Evolutionary conservation across 768 basidiomycete genomes (phyloP).

Genomic region (Favolaschia claudopus): DNA sequence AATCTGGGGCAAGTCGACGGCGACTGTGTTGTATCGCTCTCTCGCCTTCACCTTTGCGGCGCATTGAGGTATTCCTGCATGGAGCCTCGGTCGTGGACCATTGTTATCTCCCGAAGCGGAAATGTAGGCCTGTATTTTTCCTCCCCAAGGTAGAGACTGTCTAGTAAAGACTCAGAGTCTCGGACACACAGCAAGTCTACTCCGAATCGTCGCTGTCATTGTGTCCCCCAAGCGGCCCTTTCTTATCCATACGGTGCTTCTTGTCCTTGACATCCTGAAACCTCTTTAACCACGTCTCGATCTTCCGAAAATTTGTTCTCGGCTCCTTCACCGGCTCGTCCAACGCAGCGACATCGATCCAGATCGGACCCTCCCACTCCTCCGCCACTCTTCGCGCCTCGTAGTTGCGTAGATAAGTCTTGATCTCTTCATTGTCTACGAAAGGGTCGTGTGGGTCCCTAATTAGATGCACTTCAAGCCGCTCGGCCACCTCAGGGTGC

Average conservation of each 20-base stretch:
- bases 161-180: too few relatives aligned
- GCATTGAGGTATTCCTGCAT: too few relatives aligned
- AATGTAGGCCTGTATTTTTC: too few relatives aligned
- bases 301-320: neutral
- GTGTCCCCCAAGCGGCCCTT: neutral
- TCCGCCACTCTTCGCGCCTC: neutral
- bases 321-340: neutral
- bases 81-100: too few relatives aligned
- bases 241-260: neutral
- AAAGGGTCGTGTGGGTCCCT: conserved; percentile 1
- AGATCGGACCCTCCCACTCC: neutral
- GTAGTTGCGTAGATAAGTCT: neutral
- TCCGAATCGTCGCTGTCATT: neutral
- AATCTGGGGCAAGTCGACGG: too few relatives aligned
- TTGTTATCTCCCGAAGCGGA: too few relatives aligned
- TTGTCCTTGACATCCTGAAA: conserved; percentile 2
- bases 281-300: conserved; percentile 15
- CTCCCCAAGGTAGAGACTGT: too few relatives aligned
- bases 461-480: conserved; percentile 14
- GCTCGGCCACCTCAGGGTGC: conserved; percentile 17
- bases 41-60: too few relatives aligned
- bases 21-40: too few relatives aligned
- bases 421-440: neutral
- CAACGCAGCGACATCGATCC: neutral
- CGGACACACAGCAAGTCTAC: too few relatives aligned